These are phyloP conservation scores for Emmonsiellopsis sp. DNA, from an alignment of 2,329 filamentous ascomycete species.

Conservation along the genomic window DNA sequence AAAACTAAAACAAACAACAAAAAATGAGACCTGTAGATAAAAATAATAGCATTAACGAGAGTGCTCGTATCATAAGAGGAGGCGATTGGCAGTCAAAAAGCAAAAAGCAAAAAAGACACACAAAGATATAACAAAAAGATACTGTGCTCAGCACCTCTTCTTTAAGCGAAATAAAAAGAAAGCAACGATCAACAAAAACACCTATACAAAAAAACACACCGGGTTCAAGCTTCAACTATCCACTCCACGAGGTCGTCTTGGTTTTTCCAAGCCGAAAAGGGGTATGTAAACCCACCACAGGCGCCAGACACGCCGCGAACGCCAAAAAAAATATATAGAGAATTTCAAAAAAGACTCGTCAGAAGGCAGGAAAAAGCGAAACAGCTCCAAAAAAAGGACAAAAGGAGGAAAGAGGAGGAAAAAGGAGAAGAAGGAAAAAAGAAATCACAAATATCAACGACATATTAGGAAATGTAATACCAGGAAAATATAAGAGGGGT, in stretches of 20 bases:
- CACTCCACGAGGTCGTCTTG: slow-evolving; percentile 6
- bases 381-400: not conserved
- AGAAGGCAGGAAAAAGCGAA: too few species aligned
- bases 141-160: not conserved
- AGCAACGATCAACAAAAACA: not conserved
- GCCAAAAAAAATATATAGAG: not conserved
- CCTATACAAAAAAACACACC: not conserved
- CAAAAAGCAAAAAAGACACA: not conserved
- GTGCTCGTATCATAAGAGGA: not conserved
- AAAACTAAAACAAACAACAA: not conserved
- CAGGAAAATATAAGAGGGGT: not conserved
- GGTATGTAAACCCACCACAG: slow-evolving; percentile 4
- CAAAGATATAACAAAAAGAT: not conserved
- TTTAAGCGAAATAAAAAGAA: not conserved
- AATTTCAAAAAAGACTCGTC: not conserved
- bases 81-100: not conserved
- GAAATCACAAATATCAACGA: not conserved
- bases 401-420: not conserved
- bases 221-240: slow-evolving; percentile 1
- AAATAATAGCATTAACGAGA: not conserved
- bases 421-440: not conserved
- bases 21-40: not conserved
- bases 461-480: not conserved
- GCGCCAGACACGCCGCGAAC: slow-evolving; percentile 3
- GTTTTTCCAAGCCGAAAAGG: slow-evolving; percentile 6